These are phyloP conservation scores for Lentinula edodes DNA, from an alignment of 768 basidiomycete genomes.

Conservation along the genomic window DNA sequence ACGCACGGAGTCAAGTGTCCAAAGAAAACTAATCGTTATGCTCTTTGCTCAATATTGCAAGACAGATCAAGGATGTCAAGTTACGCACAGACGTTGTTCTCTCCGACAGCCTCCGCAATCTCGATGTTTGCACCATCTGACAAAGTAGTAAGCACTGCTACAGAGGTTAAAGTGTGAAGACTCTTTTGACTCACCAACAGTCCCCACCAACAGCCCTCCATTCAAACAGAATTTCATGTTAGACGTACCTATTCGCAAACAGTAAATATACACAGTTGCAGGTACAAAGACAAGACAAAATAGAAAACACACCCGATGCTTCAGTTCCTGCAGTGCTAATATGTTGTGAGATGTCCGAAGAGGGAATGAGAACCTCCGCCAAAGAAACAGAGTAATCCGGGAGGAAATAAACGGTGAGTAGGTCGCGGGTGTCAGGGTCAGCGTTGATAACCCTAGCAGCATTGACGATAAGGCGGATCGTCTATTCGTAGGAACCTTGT, in stretches of 20 bases:
- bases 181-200: slow-evolving; percentile 49
- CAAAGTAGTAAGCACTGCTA: not conserved
- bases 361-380: slow-evolving; percentile 83
- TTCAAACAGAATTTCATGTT: slow-evolving; percentile 92
- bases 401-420: slow-evolving; percentile 88
- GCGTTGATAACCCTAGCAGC: slow-evolving; percentile 75
- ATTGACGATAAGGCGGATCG: slow-evolving; percentile 91
- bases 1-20: slow-evolving; percentile 73
- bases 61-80: slow-evolving; percentile 1
- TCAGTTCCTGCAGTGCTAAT: slow-evolving; percentile 98
- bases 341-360: slow-evolving; percentile 92
- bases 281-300: not conserved
- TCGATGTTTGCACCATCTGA: slow-evolving; percentile 93
- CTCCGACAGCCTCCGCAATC: slow-evolving; percentile 94
- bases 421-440: slow-evolving; percentile 84
- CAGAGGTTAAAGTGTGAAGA: not conserved
- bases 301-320: slow-evolving; percentile 42
- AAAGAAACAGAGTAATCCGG: slow-evolving; percentile 91
- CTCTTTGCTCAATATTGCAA: not conserved
- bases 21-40: slow-evolving; percentile 66
- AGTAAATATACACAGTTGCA: not conserved
- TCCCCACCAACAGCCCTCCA: slow-evolving; percentile 84
- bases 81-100: slow-evolving; percentile 83
- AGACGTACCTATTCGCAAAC: slow-evolving; percentile 34
- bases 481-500: slow-evolving; percentile 29